Conservation (phyloP, 257 asterid genomes). For the Ehretia macrophylla region DNA sequence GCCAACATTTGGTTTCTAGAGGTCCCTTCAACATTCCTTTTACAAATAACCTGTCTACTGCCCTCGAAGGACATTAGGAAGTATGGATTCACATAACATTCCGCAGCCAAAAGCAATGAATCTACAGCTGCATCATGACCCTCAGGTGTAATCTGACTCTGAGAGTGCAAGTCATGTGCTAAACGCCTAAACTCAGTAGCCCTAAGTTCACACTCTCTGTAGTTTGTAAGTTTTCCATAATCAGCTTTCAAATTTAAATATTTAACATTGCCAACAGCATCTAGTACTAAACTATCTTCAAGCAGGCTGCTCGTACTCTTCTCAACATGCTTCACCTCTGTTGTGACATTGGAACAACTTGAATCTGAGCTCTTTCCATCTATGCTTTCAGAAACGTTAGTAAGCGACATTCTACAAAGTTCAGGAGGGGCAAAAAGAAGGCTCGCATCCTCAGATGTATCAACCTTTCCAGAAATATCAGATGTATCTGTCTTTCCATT, state of each 20-base stretch:
- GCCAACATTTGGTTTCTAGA: constrained; percentile 31
- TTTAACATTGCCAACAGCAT: constrained; percentile 37
- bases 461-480: constrained; percentile 48
- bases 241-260: constrained; percentile 55
- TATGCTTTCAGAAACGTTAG: constrained; percentile 41
- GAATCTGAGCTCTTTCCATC: constrained; percentile 41
- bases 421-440: constrained; percentile 89
- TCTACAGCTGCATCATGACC: constrained; percentile 76
- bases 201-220: constrained; percentile 76
- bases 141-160: constrained; percentile 55
- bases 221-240: constrained; percentile 70
- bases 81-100: constrained; percentile 85
- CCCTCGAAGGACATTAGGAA: constrained; percentile 58
- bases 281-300: constrained; percentile 19
- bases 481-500: constrained; percentile 44
- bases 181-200: constrained; percentile 91
- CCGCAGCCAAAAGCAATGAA: constrained; percentile 93
- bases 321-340: constrained; percentile 31
- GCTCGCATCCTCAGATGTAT: constrained; percentile 64
- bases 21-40: constrained; percentile 27
- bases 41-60: constrained; percentile 31
- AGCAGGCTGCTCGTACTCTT: constrained; percentile 30
- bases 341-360: constrained; percentile 27
- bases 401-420: constrained; percentile 56
- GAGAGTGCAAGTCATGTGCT: constrained; percentile 73